Evolutionary conservation across 768 basidiomycete species (phyloP), one percentile per base, ranked within the genome.

Genomic region (Rossbeevera mucosa): DNA sequence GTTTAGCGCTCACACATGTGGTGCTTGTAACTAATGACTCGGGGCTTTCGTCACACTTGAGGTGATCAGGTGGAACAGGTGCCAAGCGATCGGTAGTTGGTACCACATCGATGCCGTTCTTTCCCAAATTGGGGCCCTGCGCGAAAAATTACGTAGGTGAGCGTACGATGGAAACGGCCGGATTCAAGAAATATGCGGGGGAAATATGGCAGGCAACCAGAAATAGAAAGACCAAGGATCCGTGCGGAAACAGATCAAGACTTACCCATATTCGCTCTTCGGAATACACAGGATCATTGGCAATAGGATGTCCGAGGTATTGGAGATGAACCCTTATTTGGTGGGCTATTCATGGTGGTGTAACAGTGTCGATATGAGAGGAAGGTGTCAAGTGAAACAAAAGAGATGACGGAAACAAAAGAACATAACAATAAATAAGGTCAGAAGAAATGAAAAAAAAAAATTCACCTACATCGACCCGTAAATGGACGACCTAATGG

Each of bases 261-360:
- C 72, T 29, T 59, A 83, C 89, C 89, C 89, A 91, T 47, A 90
- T 89, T 36, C 77, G 79, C 29, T 75, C 73, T 53, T 88, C 87
- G 16, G 88, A 86, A 69, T 99, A 99, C 3, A 98, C 79, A 2
- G 94, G 91, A 59, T 98, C 96, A 65, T 99, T 98, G 11, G 91
- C 90, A 56, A 99, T 93, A 0, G 96, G 88, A 64, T 90, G 75
- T 1, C 95, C 96, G 51, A 99, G 81, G 69, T 80, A 97, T 70
- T 98, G 96, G 3, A 99, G 79, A 64, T 99, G 96, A 3, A 99
- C 95, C 46, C 96, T 81, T 52, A 98, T 90, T 70, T 99, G 96
- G 71, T 99, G 96, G 0, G 96, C 94, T 96, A 25, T 28, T 36
- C 21, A 53, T 48, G 7, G 41, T 44, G 48, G 43, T 38, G 38